Evolutionary conservation across 768 basidiomycete species (phyloP).

Genomic region (Suillus clintonianus): DNA sequence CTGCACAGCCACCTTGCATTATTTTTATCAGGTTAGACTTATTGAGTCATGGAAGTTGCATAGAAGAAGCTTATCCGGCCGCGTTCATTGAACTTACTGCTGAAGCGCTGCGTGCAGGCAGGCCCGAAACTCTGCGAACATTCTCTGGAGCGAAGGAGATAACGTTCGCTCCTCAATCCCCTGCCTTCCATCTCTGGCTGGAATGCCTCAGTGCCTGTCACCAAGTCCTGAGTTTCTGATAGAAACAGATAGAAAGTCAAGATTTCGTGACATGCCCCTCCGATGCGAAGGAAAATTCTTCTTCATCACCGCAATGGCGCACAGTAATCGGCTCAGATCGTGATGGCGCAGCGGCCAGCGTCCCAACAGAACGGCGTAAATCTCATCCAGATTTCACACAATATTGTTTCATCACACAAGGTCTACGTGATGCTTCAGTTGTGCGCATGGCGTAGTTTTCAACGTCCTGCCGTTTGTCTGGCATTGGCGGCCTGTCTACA

Average conservation of each 20-base stretch:
- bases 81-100: slow-evolving; percentile 1
- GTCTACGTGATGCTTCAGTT: background rate
- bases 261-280: background rate
- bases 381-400: background rate
- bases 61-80: background rate
- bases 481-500: background rate
- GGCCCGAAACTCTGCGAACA: background rate
- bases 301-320: slow-evolving; percentile 1
- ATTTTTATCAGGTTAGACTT: slow-evolving; percentile 1
- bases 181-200: background rate
- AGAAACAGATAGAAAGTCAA: background rate
- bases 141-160: background rate
- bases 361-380: background rate
- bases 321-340: background rate
- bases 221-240: slow-evolving; percentile 1
- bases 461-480: background rate
- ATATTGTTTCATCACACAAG: background rate
- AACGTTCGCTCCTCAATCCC: background rate
- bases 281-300: background rate
- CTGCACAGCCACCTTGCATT: background rate
- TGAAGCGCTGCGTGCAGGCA: background rate
- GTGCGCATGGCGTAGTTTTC: background rate
- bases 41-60: background rate
- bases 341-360: background rate
- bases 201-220: background rate